Conservation (phyloP, 306 rosid species). For the Morella rubra region DNA sequence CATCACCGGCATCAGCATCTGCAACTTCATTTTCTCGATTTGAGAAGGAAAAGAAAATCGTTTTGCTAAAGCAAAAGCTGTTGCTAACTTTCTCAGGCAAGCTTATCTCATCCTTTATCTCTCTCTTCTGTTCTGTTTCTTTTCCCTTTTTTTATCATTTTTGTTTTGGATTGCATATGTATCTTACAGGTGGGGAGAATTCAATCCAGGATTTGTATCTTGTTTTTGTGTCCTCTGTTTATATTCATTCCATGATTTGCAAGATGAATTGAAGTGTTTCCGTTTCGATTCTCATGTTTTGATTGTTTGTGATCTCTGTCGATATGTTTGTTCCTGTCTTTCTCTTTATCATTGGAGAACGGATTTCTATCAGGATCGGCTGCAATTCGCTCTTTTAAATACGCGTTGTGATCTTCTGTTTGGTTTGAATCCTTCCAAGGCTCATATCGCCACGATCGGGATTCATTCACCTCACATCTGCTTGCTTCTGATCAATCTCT, state of each 20-base stretch:
- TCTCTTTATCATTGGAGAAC: background rate
- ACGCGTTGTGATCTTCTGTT: background rate
- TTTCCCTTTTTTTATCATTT: background rate
- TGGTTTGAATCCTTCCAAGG: constrained; percentile 1
- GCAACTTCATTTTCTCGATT: constrained; percentile 14
- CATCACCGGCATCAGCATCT: constrained; percentile 13
- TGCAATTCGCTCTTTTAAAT: background rate
- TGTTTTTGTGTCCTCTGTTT: background rate
- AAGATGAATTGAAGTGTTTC: no score
- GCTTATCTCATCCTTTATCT: constrained; percentile 8
- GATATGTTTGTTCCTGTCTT: background rate
- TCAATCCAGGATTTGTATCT: background rate
- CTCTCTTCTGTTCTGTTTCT: background rate
- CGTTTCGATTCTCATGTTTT: background rate
- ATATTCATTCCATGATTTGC: background rate
- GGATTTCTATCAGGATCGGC: background rate
- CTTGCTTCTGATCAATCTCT: background rate
- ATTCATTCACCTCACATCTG: background rate
- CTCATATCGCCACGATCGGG: background rate
- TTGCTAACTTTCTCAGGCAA: constrained; percentile 45
- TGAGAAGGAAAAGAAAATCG: constrained; percentile 10
- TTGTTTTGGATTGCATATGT: background rate
- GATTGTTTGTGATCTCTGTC: constrained; percentile 5
- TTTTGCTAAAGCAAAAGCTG: constrained; percentile 31
- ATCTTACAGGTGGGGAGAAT: background rate